Conservation (phyloP, 2,329 filamentous ascomycete genomes). For the Fusarium palustre region DNA sequence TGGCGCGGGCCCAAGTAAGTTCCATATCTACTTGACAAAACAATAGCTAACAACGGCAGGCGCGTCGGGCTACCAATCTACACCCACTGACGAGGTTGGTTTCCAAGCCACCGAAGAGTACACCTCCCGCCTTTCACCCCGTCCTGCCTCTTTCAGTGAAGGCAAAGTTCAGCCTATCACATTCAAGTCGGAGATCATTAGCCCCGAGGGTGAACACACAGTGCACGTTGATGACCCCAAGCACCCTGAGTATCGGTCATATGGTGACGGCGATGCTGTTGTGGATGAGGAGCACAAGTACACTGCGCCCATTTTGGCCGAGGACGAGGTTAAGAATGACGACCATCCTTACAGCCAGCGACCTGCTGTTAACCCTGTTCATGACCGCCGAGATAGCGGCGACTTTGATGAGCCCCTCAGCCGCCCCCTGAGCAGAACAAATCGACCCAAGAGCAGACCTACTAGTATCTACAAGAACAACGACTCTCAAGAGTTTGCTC, state of each 20-base stretch:
- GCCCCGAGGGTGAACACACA: slow-evolving; percentile 63
- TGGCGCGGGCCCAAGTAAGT: slow-evolving; percentile 64
- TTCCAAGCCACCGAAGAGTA: slow-evolving; percentile 91
- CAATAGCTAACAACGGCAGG: slow-evolving; percentile 60
- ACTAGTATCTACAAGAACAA: slow-evolving; percentile 70
- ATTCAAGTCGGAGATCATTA: slow-evolving; percentile 50
- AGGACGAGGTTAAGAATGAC: slow-evolving; percentile 86
- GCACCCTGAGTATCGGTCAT: slow-evolving; percentile 54
- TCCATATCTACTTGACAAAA: slow-evolving; percentile 1
- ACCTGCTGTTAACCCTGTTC: slow-evolving; percentile 83
- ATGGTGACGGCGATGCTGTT: slow-evolving; percentile 56
- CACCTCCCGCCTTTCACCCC: slow-evolving; percentile 77
- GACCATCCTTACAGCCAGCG: slow-evolving; percentile 75
- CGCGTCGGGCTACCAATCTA: slow-evolving; percentile 73
- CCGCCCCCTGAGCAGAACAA: slow-evolving; percentile 66
- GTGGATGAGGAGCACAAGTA: slow-evolving; percentile 72
- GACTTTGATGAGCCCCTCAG: slow-evolving; percentile 69
- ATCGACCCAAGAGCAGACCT: slow-evolving; percentile 56
- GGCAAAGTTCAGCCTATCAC: slow-evolving; percentile 34
- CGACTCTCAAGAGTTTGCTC: slow-evolving; percentile 63
- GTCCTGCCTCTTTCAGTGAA: slow-evolving; percentile 56
- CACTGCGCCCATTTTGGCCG: slow-evolving; percentile 84
- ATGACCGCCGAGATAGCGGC: slow-evolving; percentile 71
- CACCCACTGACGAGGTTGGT: slow-evolving; percentile 90
- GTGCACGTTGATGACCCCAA: slow-evolving; percentile 80